Evolutionary conservation across 192 early-diverging fungal species (phyloP).

Genomic region (Coemansia sp.): DNA sequence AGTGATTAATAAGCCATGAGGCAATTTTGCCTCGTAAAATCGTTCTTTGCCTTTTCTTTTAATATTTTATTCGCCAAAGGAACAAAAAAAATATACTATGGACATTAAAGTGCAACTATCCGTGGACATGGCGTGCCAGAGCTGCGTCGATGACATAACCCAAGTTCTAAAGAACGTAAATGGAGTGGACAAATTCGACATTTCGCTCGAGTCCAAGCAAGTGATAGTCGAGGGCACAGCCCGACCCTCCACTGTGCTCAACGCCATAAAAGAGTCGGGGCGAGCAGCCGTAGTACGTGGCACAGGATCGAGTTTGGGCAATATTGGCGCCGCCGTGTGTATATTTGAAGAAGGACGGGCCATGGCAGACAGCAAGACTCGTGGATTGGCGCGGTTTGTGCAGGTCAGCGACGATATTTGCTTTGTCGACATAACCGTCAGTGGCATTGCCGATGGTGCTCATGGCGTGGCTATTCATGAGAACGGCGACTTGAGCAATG

Average conservation of each 20-base stretch:
- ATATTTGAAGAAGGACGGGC: conserved; percentile 71
- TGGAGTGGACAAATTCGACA: conserved; percentile 64
- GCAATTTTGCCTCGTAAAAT: neutral
- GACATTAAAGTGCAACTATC: conserved; percentile 72
- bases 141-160: conserved; percentile 69
- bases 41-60: neutral
- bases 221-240: conserved; percentile 71
- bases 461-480: conserved; percentile 78
- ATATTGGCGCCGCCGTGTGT: conserved; percentile 85
- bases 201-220: conserved; percentile 67
- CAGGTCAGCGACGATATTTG: conserved; percentile 70
- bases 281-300: conserved; percentile 77
- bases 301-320: conserved; percentile 59
- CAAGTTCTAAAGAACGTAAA: conserved; percentile 56
- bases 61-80: neutral
- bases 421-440: conserved; percentile 79
- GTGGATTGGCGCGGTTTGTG: conserved; percentile 78
- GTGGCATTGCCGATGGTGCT: conserved; percentile 62
- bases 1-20: neutral
- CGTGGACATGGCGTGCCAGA: conserved; percentile 82
- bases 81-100: conserved; percentile 6
- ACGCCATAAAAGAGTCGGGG: conserved; percentile 68
- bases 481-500: conserved; percentile 68
- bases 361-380: conserved; percentile 7
- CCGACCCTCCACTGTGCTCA: conserved; percentile 57